Evolutionary conservation across 2,329 filamentous ascomycete genomes (phyloP), one percentile per base, ranked within the genome.

Genomic region (Hypomyces rosellus): DNA sequence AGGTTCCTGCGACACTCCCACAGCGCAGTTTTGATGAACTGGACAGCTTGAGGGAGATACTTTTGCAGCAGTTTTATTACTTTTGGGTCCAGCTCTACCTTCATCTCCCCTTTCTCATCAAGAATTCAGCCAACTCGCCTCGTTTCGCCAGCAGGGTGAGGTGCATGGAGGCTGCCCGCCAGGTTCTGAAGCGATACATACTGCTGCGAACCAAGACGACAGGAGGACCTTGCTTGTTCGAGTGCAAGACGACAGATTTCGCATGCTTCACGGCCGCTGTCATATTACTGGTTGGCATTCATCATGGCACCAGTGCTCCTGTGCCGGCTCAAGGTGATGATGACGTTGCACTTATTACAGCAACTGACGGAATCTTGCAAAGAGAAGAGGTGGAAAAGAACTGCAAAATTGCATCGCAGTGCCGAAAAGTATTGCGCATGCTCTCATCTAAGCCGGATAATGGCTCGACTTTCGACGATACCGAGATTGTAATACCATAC

Each of bases 171-270:
- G 42, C 52, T 13, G 48, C 54, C 4, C 50, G 54, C 13, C 39
- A 53, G 20, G 14, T 57, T 30, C 34, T 56, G 12, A 48, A 18
- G 16, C 48, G 55, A 12, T 53, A 70, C 53, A 65, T 69, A 20
- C 52, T 64, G 1, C 61, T 73, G 4, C 65, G 68, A 5, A 62
- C 61, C 7, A 62, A 59, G 49, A 47, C 60, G 56, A 36, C 52
- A 9, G 43, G 34, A 5, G 61, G 58, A 1, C 45, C 48, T 20
- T 67, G 67, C 11, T 57, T 72, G 0, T 74, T 72, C 57, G 69
- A 75, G 51, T 74, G 72, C 62, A 73, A 72, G 50, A 69, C 70
- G 8, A 61, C 71, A 15, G 73, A 74, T 55, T 74, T 74, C 51
- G 65, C 73, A 37, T 72, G 66, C 36, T 75, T 75, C 59, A 74